Evolutionary conservation across 2,329 filamentous ascomycete genomes (phyloP), one percentile per base, ranked within the genome.

Genomic region (Alternaria sp.): DNA sequence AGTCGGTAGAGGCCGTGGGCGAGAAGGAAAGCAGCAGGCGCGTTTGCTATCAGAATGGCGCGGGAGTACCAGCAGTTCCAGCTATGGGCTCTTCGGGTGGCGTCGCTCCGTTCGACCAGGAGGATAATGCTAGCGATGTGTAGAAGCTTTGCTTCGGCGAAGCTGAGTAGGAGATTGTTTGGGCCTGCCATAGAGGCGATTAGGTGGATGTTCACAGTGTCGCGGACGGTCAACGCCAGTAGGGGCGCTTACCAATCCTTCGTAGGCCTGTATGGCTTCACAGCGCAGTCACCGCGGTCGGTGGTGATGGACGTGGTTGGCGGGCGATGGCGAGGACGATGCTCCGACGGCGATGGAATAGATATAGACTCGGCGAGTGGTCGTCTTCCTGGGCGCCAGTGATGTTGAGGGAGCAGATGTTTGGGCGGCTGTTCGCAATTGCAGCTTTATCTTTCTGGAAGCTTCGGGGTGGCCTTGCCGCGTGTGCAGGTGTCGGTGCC

Each of bases 91-190:
- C 70, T 71, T 28, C 72, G 65, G 5, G 69, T 70, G 15, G 68
- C 56, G 57, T 75, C 73, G 69, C 72, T 75, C 58, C 71, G 68
- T 40, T 77, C 66, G 52, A 78, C 46, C 23, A 75, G 64, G 46
- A 76, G 65, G 13, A 75, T 49, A n/a, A 76, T 68, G 62, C 72
- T 74, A 63, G 74, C 62, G 59, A 77, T 66, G 59, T 79, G 69
- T 47, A 80, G 72, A 54, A 80, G 62, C 59, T 70, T 72, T 40
- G 70, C 69, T 74, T 80, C 79, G 59, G 76, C 49, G 36, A 65
- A 67, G 64, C 66, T 75, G 21, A 80, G 68, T 52, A 68, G 71
- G 26, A 80, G 71, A 49, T 77, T 74, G 54, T 64, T 66, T 43
- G 70, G 50, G 61, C 68, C 72, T 78, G 76, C 76, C 77, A 78